phyloP scores from a whole-genome alignment of 2,329 filamentous ascomycete genomes.

The Sporothrix pallida region DNA sequence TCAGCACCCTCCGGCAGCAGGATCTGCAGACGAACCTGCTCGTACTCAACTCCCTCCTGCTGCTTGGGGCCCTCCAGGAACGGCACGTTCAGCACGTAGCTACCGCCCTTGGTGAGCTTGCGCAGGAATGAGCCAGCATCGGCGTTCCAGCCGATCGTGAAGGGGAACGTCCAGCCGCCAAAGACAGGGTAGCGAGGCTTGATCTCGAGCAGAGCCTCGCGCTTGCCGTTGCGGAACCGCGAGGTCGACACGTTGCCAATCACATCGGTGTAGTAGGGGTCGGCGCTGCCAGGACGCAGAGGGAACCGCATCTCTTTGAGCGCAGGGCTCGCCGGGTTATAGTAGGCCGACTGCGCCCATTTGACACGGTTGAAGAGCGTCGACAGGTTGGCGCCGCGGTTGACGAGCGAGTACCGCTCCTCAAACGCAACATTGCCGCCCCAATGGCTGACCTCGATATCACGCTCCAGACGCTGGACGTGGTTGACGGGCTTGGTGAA shows the following conservation, averaged over 20 bases:
- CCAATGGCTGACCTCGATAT: slow-evolving; percentile 97
- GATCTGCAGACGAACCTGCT: slow-evolving; percentile 77
- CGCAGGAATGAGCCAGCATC: slow-evolving; percentile 79
- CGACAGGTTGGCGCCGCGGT: slow-evolving; percentile 80
- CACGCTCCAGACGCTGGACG: slow-evolving; percentile 79
- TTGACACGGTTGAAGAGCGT: slow-evolving; percentile 76
- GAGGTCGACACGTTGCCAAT: slow-evolving; percentile 98
- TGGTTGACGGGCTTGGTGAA: slow-evolving; percentile 91
- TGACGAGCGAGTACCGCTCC: slow-evolving; percentile 86
- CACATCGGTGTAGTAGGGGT: slow-evolving; percentile 93
- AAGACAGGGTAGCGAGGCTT: slow-evolving; percentile 97
- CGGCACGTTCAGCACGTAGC: slow-evolving; percentile 87
- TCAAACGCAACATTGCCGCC: slow-evolving; percentile 95
- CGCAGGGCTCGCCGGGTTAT: slow-evolving; percentile 76
- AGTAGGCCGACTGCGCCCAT: slow-evolving; percentile 75
- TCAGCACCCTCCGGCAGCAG: slow-evolving; percentile 90
- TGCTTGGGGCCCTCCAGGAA: slow-evolving; percentile 93
- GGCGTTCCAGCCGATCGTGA: slow-evolving; percentile 94
- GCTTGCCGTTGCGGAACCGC: slow-evolving; percentile 76
- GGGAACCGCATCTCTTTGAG: slow-evolving; percentile 83
- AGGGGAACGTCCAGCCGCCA: slow-evolving; percentile 97
- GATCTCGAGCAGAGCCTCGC: slow-evolving; percentile 83
- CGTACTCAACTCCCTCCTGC: slow-evolving; percentile 84
- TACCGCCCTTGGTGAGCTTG: slow-evolving; percentile 62
- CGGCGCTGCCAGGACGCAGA: slow-evolving; percentile 76